Evolutionary conservation across 164 flowering plant species (phyloP).

Genomic region (Echeveria elegans): DNA sequence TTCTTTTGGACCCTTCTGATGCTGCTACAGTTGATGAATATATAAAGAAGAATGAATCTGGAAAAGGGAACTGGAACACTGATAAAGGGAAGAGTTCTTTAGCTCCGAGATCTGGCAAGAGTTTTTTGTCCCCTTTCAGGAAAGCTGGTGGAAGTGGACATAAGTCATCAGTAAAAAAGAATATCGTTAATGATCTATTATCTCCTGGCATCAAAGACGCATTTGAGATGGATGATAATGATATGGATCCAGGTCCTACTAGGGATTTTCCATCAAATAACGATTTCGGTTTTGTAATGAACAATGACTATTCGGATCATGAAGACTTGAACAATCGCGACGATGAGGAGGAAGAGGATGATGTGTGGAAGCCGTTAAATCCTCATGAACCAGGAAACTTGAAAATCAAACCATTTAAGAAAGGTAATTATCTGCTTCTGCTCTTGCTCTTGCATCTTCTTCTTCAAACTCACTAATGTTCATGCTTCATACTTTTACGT

Average conservation of each 20-base stretch:
- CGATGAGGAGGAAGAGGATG: slow-evolving; percentile 42
- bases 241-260: slow-evolving; percentile 23
- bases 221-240: slow-evolving; percentile 19
- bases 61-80: slow-evolving; percentile 19
- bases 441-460: neutral
- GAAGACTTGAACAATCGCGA: slow-evolving; percentile 27
- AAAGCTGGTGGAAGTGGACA: slow-evolving; percentile 42
- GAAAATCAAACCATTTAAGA: slow-evolving; percentile 73
- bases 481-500: slow-evolving; percentile 7
- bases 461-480: slow-evolving; percentile 1
- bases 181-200: slow-evolving; percentile 20
- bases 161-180: slow-evolving; percentile 36
- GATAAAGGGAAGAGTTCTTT: slow-evolving; percentile 32
- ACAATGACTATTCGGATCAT: slow-evolving; percentile 29
- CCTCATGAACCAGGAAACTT: slow-evolving; percentile 90
- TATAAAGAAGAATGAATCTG: slow-evolving; percentile 29
- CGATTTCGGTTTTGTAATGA: slow-evolving; percentile 31
- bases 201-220: slow-evolving; percentile 23
- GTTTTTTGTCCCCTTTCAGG: slow-evolving; percentile 49
- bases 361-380: slow-evolving; percentile 94
- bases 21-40: slow-evolving; percentile 47
- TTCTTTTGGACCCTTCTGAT: slow-evolving; percentile 84
- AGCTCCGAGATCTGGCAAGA: slow-evolving; percentile 37
- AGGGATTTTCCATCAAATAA: slow-evolving; percentile 20
- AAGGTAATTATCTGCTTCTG: slow-evolving; percentile 32